Evolutionary conservation across 140 eudicot genomes (phyloP).

Genomic region (Senecio squalidus): DNA sequence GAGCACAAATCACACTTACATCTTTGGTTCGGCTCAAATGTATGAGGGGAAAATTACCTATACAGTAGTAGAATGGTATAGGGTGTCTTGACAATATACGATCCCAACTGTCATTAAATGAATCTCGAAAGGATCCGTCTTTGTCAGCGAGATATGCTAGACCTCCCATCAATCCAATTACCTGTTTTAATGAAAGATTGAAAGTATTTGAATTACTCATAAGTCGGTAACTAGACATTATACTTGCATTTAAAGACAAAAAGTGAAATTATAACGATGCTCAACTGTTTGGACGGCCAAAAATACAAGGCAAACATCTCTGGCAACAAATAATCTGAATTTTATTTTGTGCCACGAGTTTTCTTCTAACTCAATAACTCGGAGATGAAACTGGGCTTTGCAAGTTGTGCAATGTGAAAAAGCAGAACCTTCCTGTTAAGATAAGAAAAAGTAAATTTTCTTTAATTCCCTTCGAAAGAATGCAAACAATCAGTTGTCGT

Average conservation of each 20-base stretch:
- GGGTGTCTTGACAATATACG: slow-evolving; percentile 82
- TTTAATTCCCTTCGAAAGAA: background rate
- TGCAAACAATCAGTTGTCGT: background rate
- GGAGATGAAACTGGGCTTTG: slow-evolving; percentile 88
- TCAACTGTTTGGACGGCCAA: slow-evolving; percentile 74
- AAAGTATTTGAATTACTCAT: slow-evolving; percentile 11
- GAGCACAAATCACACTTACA: too few relatives aligned
- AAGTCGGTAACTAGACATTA: background rate
- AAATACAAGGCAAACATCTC: slow-evolving; percentile 74
- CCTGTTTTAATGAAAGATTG: slow-evolving; percentile 29
- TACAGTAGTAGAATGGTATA: slow-evolving; percentile 77
- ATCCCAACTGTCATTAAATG: slow-evolving; percentile 83
- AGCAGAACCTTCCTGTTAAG: slow-evolving; percentile 73
- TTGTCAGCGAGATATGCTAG: slow-evolving; percentile 63
- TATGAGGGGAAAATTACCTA: slow-evolving; percentile 36
- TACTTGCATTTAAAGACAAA: background rate
- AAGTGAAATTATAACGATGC: slow-evolving; percentile 19
- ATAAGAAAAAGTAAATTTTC: background rate
- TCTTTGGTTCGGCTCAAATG: too few relatives aligned
- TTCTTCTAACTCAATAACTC: slow-evolving; percentile 54
- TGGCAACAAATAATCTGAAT: slow-evolving; percentile 80
- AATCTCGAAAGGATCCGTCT: slow-evolving; percentile 68
- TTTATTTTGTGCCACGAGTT: slow-evolving; percentile 66
- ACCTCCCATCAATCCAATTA: slow-evolving; percentile 64
- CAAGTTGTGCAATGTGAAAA: slow-evolving; percentile 95